Base-by-base conservation (phyloP, 495 filamentous ascomycete species). In the Neurospora africana region DNA sequence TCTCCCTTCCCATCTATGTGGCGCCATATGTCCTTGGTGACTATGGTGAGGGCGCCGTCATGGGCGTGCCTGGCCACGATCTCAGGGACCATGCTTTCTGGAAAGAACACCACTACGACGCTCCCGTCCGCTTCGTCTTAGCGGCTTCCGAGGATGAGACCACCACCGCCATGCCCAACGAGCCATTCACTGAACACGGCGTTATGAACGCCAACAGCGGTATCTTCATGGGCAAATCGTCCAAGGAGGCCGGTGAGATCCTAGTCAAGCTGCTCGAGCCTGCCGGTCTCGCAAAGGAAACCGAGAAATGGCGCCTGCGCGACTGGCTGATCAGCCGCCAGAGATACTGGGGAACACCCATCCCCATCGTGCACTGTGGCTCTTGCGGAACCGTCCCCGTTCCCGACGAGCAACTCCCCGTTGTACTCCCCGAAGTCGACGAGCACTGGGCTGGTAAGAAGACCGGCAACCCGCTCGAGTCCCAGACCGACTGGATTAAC, bases 321-420 rank as follows among this genome's bases (percentile, higher is more conserved):
- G 93, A 97, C 76, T 97, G 93, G 93, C 79, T 97, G 69, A 90
- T 97, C 71, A 95, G 92, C 75, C 86, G 93, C 27, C 93, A 97
- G 78, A 85, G 93, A 70, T 96, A 95, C 78, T 97, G 93, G 93
- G 93, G 93, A 3, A 88, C 93, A 3, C 93, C 93, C 1, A 97
- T 97, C 72, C 93, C 93, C 17, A 92, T 97, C 71, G 88, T 97
- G 33, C 93, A 97, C 81, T 97, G 93, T 75, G 79, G 78, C 23
- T 84, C 84, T 15, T 97, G 93, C 79, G 93, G 93, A 19, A 81
- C 89, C 4, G 91, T 95, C 3, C 91, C 93, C 0, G 93, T 97
- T 2, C 92, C 92, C 0, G 85, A 86, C 3, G 83, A 91, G 33
- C 85, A 96, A 67, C 85, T 97, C 17, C 93, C 93, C 0, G 92